Percentiles rank a stretch among this genome's conserved stretches.
These are phyloP conservation scores for Solanum corneliomulleri DNA, from an alignment of 257 asterid genomes.

Conservation along the genomic window DNA sequence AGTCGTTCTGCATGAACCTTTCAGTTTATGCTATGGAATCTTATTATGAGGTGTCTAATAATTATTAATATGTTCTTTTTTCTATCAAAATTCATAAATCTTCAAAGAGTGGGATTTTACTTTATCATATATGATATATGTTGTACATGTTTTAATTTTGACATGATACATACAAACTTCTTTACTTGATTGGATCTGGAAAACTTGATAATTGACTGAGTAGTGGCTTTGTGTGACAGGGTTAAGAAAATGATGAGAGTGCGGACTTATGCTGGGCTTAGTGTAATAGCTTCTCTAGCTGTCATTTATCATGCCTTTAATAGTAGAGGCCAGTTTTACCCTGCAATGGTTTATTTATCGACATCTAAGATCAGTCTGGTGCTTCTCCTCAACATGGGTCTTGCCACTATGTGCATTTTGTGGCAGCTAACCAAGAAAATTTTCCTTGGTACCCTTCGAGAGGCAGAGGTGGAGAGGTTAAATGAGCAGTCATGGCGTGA, in stretches of 20 bases:
- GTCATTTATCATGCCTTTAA: slow-evolving; percentile 72
- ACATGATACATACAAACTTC: background rate
- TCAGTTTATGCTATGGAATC: background rate
- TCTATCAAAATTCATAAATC: background rate
- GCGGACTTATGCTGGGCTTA: slow-evolving; percentile 70
- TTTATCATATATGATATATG: background rate
- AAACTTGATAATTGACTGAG: background rate
- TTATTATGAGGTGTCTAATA: background rate
- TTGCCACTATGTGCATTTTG: slow-evolving; percentile 71
- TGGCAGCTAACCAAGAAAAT: slow-evolving; percentile 91
- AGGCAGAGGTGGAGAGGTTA: slow-evolving; percentile 94
- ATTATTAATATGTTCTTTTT: background rate
- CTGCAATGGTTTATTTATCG: slow-evolving; percentile 82
- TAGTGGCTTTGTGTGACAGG: slow-evolving; percentile 17
- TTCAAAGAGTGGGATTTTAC: background rate
- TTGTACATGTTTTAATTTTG: background rate
- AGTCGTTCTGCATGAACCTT: background rate
- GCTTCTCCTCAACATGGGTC: slow-evolving; percentile 77
- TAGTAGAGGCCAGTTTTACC: slow-evolving; percentile 89
- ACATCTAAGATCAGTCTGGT: slow-evolving; percentile 90
- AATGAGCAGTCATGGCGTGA: slow-evolving; percentile 98
- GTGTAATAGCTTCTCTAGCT: slow-evolving; percentile 56
- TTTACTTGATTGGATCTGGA: background rate
- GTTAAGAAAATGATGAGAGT: slow-evolving; percentile 52
- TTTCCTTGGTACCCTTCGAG: slow-evolving; percentile 86